Base-by-base conservation (phyloP, 192 early-diverging fungal genomes). In the Coemansia sp. region DNA sequence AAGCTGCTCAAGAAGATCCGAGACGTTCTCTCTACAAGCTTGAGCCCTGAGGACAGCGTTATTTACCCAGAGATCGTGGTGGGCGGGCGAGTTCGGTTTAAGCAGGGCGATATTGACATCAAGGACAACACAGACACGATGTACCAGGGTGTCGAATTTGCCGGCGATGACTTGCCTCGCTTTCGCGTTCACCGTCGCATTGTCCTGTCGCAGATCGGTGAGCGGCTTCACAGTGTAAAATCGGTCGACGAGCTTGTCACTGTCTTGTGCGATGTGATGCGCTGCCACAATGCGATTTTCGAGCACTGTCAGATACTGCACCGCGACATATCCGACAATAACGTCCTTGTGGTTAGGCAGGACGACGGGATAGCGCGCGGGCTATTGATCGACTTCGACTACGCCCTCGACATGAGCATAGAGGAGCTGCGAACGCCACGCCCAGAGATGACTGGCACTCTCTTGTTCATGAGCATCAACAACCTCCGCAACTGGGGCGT, bases 321-420 rank as follows among this genome's bases (percentile, higher is more conserved):
- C 39, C 52, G 72, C 4, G 67, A 73, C 35, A 70, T 79, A 3
- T 70, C 77, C 6, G 41, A 28, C 0, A 73, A 63, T 13, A 79
- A 74, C 28, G 63, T 73, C 0, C 36, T 73, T 10, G 65, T 70
- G 20, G 25, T 63, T 38, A 36, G 60, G 3, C 43, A 23, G 21
- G 20, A 34, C 31, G 31, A 31, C 13, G 63, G 28, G 33, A 23
- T 38, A 12, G 66, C 47, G 3, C 56, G 28, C 8, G 77, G 72
- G 0, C n/a, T 74, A 3, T 42, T 72, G 0, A 71, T 79, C 8
- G 72, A 79, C n/a, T 67, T 74, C 18, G 77, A 70, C 21, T 45
- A 59, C 59, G 71, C 63, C 0, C 53, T 70, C 3, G 36, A 55
- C 2, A 18, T 43, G 7, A 18, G 14, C 9, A 6, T 3, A 18